Percentiles rank a stretch among this genome's conserved stretches.
These are phyloP conservation scores for Tolypocladium tropicale DNA, from an alignment of 2,329 filamentous ascomycete genomes.

Conservation along the genomic window DNA sequence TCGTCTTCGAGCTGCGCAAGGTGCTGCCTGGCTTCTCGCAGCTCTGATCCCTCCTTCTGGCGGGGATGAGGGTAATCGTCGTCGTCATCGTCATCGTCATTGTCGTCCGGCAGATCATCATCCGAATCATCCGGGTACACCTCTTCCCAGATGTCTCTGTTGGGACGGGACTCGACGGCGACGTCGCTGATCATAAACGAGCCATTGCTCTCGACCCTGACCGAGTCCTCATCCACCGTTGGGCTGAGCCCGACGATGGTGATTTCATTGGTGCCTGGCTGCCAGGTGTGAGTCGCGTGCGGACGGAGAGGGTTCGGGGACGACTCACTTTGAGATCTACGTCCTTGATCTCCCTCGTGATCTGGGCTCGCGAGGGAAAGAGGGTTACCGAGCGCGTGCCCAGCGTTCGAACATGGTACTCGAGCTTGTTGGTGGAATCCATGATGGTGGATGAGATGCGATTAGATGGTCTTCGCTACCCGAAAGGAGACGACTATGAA, in stretches of 20 bases:
- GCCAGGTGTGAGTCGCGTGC: not conserved
- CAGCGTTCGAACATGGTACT: slow-evolving; percentile 47
- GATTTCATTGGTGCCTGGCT: slow-evolving; percentile 48
- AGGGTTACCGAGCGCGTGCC: slow-evolving; percentile 51
- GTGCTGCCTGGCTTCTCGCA: slow-evolving; percentile 14
- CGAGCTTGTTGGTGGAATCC: slow-evolving; percentile 30
- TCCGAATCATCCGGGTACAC: slow-evolving; percentile 33
- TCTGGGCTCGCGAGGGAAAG: slow-evolving; percentile 49
- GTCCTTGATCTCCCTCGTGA: slow-evolving; percentile 49
- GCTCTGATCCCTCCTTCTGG: slow-evolving; percentile 5
- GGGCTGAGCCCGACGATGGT: slow-evolving; percentile 45
- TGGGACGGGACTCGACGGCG: slow-evolving; percentile 43
- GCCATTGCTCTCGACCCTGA: slow-evolving; percentile 50
- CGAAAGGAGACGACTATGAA: not conserved
- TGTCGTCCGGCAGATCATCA: slow-evolving; percentile 1
- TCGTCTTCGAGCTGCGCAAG: slow-evolving; percentile 16
- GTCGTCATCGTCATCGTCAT: slow-evolving; percentile 13
- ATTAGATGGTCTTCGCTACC: not conserved
- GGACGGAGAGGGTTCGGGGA: not conserved
- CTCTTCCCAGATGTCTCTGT: slow-evolving; percentile 40
- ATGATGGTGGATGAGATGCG: slow-evolving; percentile 6
- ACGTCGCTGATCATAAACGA: slow-evolving; percentile 48
- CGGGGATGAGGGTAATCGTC: slow-evolving; percentile 10
- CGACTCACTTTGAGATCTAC: slow-evolving; percentile 23
- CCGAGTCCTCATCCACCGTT: slow-evolving; percentile 45